These are phyloP conservation scores for Stephanodiscus triporus DNA, from an alignment of 108 stramenopile genomes.

Conservation along the genomic window DNA sequence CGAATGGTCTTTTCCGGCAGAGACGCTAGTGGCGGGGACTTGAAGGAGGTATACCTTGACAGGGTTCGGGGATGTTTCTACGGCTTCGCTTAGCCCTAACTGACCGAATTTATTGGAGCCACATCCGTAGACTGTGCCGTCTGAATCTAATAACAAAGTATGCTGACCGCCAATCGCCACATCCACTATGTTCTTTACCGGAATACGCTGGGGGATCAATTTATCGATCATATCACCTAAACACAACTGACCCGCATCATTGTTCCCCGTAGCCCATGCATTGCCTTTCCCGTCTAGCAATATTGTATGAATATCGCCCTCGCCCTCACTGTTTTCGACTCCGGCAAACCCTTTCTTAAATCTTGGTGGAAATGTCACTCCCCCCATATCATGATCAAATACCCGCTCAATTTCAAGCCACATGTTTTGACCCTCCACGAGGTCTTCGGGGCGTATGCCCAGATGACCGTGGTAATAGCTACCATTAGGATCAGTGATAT, in stretches of 20 bases:
- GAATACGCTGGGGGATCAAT: conserved; percentile 14
- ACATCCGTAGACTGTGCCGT: conserved; percentile 28
- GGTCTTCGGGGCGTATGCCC: conserved; percentile 30
- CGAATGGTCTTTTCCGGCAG: conserved; percentile 45
- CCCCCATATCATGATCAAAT: conserved; percentile 4
- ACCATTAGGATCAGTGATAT: conserved; percentile 19
- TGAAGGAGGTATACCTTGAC: conserved; percentile 20
- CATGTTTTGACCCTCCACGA: conserved; percentile 34
- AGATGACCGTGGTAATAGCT: conserved; percentile 40
- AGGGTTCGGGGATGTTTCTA: conserved; percentile 16
- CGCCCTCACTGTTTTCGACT: conserved; percentile 1
- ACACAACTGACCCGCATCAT: conserved; percentile 33
- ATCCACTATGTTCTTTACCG: conserved; percentile 12
- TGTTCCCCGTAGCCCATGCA: conserved; percentile 34
- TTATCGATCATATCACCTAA: conserved; percentile 7
- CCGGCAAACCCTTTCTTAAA: conserved; percentile 11
- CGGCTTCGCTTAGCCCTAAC: conserved; percentile 38
- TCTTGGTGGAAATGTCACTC: conserved; percentile 4
- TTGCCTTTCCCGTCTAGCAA: conserved; percentile 20
- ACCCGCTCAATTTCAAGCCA: conserved; percentile 13
- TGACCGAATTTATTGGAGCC: conserved; percentile 45
- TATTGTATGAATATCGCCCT: conserved; percentile 35
- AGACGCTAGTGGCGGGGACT: conserved; percentile 21
- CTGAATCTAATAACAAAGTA: conserved; percentile 2
- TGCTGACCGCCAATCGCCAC: conserved; percentile 14